Conservation (phyloP, 495 filamentous ascomycete species). For the Parmelia sp. region DNA sequence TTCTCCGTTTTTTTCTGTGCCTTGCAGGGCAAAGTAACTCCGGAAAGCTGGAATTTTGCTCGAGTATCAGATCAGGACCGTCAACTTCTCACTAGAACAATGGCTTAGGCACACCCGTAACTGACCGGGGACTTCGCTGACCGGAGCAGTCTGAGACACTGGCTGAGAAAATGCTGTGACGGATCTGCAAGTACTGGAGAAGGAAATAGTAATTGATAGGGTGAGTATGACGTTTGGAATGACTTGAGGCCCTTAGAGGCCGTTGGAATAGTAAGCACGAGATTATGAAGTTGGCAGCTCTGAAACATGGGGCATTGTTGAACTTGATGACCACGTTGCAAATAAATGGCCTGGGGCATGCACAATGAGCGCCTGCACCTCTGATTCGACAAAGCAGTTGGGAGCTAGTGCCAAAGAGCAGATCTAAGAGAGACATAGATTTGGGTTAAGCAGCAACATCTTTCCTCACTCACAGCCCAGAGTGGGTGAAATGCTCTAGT, state of each 20-base stretch:
- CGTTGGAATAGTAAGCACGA: background rate
- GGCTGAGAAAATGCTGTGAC: background rate
- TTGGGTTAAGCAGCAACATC: background rate
- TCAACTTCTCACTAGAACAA: background rate
- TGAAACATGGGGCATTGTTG: background rate
- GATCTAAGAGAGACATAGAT: background rate
- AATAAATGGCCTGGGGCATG: conserved; percentile 1
- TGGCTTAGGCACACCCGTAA: background rate
- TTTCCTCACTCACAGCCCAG: background rate
- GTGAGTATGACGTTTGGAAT: background rate
- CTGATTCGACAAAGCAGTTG: conserved; percentile 8
- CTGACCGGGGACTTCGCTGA: background rate
- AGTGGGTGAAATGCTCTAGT: background rate
- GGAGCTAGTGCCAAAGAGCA: background rate
- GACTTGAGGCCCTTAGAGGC: background rate
- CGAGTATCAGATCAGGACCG: background rate
- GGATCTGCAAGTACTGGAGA: background rate
- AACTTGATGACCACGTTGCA: background rate
- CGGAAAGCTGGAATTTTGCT: background rate
- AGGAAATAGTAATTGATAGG: background rate
- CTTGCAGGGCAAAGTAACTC: background rate
- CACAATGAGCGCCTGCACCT: background rate
- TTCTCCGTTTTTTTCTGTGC: background rate
- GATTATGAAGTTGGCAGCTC: background rate
- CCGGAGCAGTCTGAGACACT: background rate